These are phyloP conservation scores for Fusarium floridanum DNA, from an alignment of 2,329 filamentous ascomycete genomes.

Conservation along the genomic window DNA sequence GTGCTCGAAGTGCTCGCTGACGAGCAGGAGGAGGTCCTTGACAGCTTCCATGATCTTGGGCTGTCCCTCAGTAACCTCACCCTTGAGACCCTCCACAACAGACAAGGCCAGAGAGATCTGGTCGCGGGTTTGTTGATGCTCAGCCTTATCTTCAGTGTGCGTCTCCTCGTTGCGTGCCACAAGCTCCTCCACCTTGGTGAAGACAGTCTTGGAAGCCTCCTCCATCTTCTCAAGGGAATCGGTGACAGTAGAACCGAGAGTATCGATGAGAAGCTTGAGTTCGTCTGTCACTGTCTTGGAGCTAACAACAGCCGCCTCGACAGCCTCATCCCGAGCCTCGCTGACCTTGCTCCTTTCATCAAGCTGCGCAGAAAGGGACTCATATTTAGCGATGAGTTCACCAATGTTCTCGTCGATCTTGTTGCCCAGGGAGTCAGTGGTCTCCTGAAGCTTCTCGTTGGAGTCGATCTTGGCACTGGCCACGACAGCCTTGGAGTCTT, in stretches of 20 bases:
- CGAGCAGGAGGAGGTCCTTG: constrained; percentile 84
- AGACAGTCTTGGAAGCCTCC: constrained; percentile 88
- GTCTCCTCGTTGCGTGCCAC: constrained; percentile 81
- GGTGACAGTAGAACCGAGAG: constrained; percentile 82
- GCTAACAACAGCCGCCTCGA: constrained; percentile 78
- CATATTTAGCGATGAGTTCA: constrained; percentile 87
- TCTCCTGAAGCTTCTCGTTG: constrained; percentile 79
- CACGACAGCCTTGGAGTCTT: constrained; percentile 84
- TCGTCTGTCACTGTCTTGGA: constrained; percentile 89
- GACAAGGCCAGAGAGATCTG: constrained; percentile 81
- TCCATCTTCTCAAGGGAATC: constrained; percentile 89
- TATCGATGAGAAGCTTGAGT: constrained; percentile 86
- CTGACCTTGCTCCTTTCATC: constrained; percentile 80
- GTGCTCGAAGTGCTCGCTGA: constrained; percentile 90
- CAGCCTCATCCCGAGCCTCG: constrained; percentile 79
- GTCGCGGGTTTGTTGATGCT: constrained; percentile 86
- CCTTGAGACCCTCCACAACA: constrained; percentile 81
- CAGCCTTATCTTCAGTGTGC: constrained; percentile 78
- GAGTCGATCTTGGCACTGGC: constrained; percentile 85
- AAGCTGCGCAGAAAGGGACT: constrained; percentile 81
- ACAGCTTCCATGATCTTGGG: constrained; percentile 90
- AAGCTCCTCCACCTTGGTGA: constrained; percentile 84
- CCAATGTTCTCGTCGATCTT: constrained; percentile 76
- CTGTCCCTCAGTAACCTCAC: constrained; percentile 83
- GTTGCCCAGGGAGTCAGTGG: constrained; percentile 64